Evolutionary conservation across 495 filamentous ascomycete genomes (phyloP).

Genomic region (Xylaria scruposa): DNA sequence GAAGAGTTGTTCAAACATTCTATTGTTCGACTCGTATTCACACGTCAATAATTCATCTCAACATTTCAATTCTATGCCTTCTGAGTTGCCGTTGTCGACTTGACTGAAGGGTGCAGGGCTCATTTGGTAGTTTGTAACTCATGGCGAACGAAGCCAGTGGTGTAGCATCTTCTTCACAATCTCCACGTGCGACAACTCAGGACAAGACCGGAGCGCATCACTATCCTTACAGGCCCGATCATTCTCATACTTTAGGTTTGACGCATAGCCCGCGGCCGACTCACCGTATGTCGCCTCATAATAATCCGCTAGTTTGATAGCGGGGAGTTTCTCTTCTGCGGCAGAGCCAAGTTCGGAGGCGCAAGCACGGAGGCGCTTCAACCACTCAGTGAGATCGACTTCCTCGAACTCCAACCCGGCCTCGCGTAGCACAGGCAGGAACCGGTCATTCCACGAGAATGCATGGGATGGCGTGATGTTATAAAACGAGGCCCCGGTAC

Average conservation of each 20-base stretch:
- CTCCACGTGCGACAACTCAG: conserved; percentile 29
- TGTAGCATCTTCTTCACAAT: conserved; percentile 36
- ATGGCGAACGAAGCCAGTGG: conserved; percentile 32
- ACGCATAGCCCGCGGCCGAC: conserved; percentile 17
- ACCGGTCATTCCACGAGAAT: conserved; percentile 55
- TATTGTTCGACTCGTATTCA: background rate
- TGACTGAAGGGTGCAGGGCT: background rate
- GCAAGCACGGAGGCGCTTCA: conserved; percentile 46
- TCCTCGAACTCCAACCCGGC: conserved; percentile 52
- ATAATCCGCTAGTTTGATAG: conserved; percentile 57
- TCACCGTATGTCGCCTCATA: conserved; percentile 48
- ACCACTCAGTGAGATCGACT: conserved; percentile 54
- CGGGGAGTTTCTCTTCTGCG: conserved; percentile 44
- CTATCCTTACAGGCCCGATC: conserved; percentile 33
- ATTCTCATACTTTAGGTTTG: conserved; percentile 33
- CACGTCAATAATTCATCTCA: background rate
- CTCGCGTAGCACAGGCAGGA: conserved; percentile 49
- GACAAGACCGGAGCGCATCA: conserved; percentile 32
- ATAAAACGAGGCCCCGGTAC: conserved; percentile 40
- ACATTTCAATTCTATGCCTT: background rate
- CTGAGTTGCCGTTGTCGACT: background rate
- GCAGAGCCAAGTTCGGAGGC: conserved; percentile 43
- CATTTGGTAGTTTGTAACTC: background rate
- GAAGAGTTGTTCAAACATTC: background rate
- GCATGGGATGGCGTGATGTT: conserved; percentile 55